A percentile compares a stretch with the other conserved stretches of the same genome.
Evolutionary conservation across 1,284 basidiomycete genomes (phyloP).

Genomic region (Rhodotorula sp.): DNA sequence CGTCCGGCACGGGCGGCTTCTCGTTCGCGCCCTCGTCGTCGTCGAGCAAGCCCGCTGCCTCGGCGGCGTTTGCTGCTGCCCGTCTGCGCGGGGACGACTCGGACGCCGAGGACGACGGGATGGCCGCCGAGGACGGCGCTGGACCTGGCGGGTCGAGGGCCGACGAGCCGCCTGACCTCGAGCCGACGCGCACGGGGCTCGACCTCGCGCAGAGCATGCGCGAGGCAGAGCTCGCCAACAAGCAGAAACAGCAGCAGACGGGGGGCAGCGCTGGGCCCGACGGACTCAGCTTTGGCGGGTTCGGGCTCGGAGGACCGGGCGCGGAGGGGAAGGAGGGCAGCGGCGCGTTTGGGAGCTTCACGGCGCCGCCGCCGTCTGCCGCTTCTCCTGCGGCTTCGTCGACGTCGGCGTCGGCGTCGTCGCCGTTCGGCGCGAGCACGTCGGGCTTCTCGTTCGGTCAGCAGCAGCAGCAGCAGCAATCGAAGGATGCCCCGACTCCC

Average conservation of each 20-base stretch:
- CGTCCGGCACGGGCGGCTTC: conserved; percentile 19
- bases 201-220: conserved; percentile 28
- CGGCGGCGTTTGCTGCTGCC: no score
- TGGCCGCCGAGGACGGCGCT: conserved; percentile 4
- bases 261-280: no score
- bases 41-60: no score
- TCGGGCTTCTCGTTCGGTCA: neutral
- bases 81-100: conserved; percentile 5
- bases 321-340: no score
- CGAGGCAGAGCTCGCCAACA: conserved; percentile 9
- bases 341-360: no score
- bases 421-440: neutral
- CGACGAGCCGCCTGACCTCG: conserved; percentile 42
- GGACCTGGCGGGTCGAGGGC: conserved; percentile 4
- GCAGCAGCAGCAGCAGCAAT: neutral
- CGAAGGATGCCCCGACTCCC: neutral
- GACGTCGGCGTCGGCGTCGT: neutral
- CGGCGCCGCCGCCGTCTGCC: no score
- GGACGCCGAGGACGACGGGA: conserved; percentile 24
- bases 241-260: no score
- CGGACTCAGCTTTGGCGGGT: no score
- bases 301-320: no score
- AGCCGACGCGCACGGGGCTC: conserved; percentile 30
- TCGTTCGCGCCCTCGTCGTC: conserved; percentile 2
- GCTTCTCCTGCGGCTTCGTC: no score